Evolutionary conservation across 306 rosid genomes (phyloP), one percentile per base, ranked within the genome.

Genomic region (Sicyos baderoa): DNA sequence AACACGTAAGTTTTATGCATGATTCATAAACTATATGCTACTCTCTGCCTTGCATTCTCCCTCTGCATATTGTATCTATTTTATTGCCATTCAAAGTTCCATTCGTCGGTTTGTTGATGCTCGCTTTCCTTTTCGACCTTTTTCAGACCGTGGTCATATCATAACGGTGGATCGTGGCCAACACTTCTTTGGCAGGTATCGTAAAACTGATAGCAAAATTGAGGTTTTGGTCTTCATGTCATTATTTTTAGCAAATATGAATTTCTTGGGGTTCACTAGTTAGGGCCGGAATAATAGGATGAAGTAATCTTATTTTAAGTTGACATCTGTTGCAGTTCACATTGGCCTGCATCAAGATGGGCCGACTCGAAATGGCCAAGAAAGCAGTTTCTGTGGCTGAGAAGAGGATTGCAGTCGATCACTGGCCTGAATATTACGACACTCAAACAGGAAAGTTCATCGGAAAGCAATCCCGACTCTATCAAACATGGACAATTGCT

Each of bases 161-260:
- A 93, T 73, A 93, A 93, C 59, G 97, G 96, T 25, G 99, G 99
- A 71, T 93, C 99, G 70, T 93, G 99, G 99, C 99, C 99, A 2
- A 90, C 99, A 15, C 97, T 93, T 74, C 75, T 93, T 59, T 93
- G 99, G 97, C 99, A 93, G 96, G 98, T 93, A 74, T 74, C 49
- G 47, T 51, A 68, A 68, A 75, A 51, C 17, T 53, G 17, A 8
- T 12, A 54, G 53, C 61, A 11, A 0, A 49, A 15, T 7, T 57
- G 22, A 29, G 23, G 10, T 56, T 53, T 51, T n/a, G 59, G 64
- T 52, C 32, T 32, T 54, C 61, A 44, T 5, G 15, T 32, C 42
- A 63, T 63, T 40, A 9, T 40, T 7, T 40, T 40, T 40, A 40
- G 45, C 45, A 40, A 40, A 40, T 40, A 29, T 0, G 44, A 37